phyloP scores from a whole-genome alignment of 2,329 filamentous ascomycete species.

The Clarireedia sp. region DNA sequence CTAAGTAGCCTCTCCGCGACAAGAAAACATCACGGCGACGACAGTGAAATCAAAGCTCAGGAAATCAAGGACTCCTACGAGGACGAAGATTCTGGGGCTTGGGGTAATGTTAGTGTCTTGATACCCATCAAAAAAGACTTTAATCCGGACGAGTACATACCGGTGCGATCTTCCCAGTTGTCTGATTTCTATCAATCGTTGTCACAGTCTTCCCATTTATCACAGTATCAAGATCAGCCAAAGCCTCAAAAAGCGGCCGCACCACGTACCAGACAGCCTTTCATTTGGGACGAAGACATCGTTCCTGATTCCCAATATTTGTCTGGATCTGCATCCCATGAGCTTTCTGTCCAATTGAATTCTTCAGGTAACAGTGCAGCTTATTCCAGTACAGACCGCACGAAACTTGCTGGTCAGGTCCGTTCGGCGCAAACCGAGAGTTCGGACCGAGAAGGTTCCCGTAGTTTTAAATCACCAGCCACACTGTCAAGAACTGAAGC shows the following conservation, averaged over 20 bases:
- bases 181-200: not conserved
- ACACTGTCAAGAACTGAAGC: not conserved
- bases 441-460: constrained; percentile 7
- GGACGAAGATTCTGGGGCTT: constrained; percentile 12
- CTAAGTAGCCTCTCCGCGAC: constrained; percentile 1
- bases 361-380: not conserved
- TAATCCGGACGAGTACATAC: constrained; percentile 16
- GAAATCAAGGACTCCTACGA: constrained; percentile 26
- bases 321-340: constrained; percentile 11
- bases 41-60: not conserved
- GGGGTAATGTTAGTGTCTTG: constrained; percentile 8
- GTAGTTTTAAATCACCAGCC: not conserved
- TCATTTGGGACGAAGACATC: constrained; percentile 20
- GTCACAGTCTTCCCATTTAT: constrained; percentile 6
- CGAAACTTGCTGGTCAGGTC: not conserved
- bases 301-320: constrained; percentile 21
- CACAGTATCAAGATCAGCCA: not conserved
- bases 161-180: constrained; percentile 12
- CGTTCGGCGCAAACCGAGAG: not conserved
- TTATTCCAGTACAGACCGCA: not conserved
- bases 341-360: constrained; percentile 5
- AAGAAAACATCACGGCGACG: not conserved
- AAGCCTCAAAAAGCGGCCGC: constrained; percentile 1
- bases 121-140: constrained; percentile 14
- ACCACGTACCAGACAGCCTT: not conserved